Conservation (phyloP, 2,329 filamentous ascomycete species). For the Penicillium sp. region DNA sequence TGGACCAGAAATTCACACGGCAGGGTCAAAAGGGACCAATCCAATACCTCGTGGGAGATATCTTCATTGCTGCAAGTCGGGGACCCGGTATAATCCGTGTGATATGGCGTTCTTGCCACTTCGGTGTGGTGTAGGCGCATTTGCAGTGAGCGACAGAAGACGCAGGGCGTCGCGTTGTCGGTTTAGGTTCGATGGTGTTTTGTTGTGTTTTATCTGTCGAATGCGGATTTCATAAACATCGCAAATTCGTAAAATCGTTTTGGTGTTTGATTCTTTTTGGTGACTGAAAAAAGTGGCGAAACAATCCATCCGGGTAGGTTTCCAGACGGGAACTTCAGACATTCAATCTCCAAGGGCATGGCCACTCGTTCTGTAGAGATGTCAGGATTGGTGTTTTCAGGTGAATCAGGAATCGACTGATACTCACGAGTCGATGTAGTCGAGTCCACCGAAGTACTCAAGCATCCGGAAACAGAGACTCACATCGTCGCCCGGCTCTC, state of each 20-base stretch:
- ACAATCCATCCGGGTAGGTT: neutral
- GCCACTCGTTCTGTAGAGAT: slow-evolving; percentile 11
- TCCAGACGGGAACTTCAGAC: neutral
- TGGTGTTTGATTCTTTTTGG: slow-evolving; percentile 11
- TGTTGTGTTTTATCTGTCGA: slow-evolving; percentile 12
- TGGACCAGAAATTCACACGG: slow-evolving; percentile 25
- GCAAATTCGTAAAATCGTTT: slow-evolving; percentile 13
- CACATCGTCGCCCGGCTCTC: slow-evolving; percentile 38
- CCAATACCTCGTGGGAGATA: slow-evolving; percentile 22
- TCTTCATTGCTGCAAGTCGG: slow-evolving; percentile 40
- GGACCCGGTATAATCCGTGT: slow-evolving; percentile 26
- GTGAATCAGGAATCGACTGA: neutral
- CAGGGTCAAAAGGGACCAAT: slow-evolving; percentile 35
- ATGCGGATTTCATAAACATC: slow-evolving; percentile 16
- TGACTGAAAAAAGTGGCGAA: slow-evolving; percentile 7
- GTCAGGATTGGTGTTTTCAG: slow-evolving; percentile 16
- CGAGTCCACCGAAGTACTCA: slow-evolving; percentile 43
- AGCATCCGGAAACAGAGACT: slow-evolving; percentile 43
- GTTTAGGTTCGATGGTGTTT: slow-evolving; percentile 11
- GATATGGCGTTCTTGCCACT: slow-evolving; percentile 22
- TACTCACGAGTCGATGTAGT: slow-evolving; percentile 41
- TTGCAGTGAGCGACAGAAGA: slow-evolving; percentile 6
- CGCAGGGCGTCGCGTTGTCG: slow-evolving; percentile 4
- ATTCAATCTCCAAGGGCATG: slow-evolving; percentile 25
- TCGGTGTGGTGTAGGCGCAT: slow-evolving; percentile 13